Conservation (phyloP, 2,329 filamentous ascomycete genomes). For the Bisporella sp. region DNA sequence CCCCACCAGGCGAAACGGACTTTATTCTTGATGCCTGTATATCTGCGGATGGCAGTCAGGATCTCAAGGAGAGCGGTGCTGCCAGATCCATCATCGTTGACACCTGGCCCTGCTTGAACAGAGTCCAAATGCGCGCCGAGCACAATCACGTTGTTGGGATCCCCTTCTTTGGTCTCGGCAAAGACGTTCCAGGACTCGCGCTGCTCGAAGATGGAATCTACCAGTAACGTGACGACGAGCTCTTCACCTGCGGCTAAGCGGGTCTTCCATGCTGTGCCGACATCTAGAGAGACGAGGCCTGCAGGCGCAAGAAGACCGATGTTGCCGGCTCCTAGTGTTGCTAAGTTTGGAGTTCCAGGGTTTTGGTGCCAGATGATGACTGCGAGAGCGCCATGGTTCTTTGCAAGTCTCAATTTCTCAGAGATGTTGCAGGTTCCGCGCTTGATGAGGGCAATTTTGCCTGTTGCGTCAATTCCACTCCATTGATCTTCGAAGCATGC, state of each 20-base stretch:
- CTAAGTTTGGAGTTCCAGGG: neutral
- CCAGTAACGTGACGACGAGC: neutral
- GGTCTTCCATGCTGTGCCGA: neutral
- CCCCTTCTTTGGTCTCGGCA: constrained; percentile 50
- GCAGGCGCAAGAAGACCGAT: neutral
- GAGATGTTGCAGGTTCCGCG: constrained; percentile 49
- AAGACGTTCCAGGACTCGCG: constrained; percentile 7
- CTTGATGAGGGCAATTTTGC: constrained; percentile 46
- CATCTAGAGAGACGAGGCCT: constrained; percentile 4
- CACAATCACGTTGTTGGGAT: constrained; percentile 50
- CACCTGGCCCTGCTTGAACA: constrained; percentile 52
- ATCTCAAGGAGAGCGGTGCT: constrained; percentile 50
- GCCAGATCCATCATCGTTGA: constrained; percentile 62
- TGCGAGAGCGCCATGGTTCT: constrained; percentile 44
- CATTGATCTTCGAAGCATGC: neutral
- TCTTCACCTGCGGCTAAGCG: neutral
- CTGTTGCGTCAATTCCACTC: constrained; percentile 15
- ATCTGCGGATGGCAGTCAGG: constrained; percentile 40
- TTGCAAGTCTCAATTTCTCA: constrained; percentile 47
- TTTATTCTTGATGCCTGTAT: constrained; percentile 43
- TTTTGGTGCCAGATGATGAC: constrained; percentile 34
- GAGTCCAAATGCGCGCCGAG: constrained; percentile 56
- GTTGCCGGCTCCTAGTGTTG: neutral
- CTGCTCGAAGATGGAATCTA: constrained; percentile 3
- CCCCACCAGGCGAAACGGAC: constrained; percentile 61